phyloP scores from a whole-genome alignment of 225 moss, liverwort and hornwort species.

The Lunularia cruciata region DNA sequence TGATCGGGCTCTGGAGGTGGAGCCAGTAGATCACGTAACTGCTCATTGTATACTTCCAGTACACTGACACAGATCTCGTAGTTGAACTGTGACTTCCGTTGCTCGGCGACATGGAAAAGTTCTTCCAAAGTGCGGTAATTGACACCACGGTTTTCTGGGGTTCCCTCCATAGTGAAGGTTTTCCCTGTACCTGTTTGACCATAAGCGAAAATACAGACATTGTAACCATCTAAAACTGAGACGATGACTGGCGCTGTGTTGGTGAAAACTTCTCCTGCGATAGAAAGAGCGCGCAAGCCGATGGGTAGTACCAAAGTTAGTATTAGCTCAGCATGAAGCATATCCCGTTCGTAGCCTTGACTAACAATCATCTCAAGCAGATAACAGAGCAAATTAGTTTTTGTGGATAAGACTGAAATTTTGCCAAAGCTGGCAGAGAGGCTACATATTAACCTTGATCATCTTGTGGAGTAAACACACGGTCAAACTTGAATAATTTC shows the following conservation, averaged over 20 bases:
- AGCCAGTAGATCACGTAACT: conserved; percentile 87
- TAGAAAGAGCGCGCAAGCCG: neutral
- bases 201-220: conserved; percentile 93
- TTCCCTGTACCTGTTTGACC: conserved; percentile 96
- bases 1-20: conserved; percentile 58
- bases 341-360: too few species aligned
- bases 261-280: conserved; percentile 71
- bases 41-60: conserved; percentile 94
- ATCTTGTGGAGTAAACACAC: conserved; percentile 87
- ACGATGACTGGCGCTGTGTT: conserved; percentile 90
- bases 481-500: conserved; percentile 92
- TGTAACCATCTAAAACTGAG: conserved; percentile 88
- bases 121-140: conserved; percentile 94
- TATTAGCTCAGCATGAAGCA: too few species aligned
- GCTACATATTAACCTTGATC: conserved; percentile 88
- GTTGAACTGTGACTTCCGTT: conserved; percentile 51
- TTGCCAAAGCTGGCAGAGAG: too few species aligned
- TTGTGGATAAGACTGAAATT: too few species aligned
- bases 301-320: neutral
- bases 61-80: conserved; percentile 79
- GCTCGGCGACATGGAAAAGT: conserved; percentile 68
- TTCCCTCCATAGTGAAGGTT: conserved; percentile 94
- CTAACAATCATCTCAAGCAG: too few species aligned
- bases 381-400: too few species aligned
- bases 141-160: conserved; percentile 71